Evolutionary conservation across 306 rosid genomes (phyloP).

Genomic region (Dryas alaskensis): DNA sequence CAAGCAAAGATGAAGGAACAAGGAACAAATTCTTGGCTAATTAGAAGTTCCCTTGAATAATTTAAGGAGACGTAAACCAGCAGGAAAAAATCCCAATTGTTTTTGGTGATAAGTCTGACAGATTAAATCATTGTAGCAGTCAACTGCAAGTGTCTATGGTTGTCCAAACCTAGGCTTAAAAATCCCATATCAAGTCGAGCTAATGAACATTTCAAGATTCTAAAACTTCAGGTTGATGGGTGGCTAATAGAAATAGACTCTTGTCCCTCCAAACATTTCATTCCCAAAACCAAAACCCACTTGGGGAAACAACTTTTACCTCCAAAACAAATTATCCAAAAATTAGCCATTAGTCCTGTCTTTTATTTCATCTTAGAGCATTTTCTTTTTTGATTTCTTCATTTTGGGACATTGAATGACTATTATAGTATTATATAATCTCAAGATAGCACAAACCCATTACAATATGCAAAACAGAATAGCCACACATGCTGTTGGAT

Average conservation of each 20-base stretch:
- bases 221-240: neutral
- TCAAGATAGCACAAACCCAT: neutral
- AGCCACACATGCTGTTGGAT: neutral
- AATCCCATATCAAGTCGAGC: neutral
- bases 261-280: slow-evolving; percentile 1
- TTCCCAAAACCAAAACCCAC: slow-evolving; percentile 1
- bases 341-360: neutral
- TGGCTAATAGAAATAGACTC: neutral
- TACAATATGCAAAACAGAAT: neutral
- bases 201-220: neutral
- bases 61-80: neutral
- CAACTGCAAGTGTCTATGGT: neutral
- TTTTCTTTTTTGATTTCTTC: too few species aligned
- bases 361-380: neutral
- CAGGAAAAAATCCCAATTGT: neutral
- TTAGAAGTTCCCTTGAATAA: neutral
- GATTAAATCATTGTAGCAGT: neutral
- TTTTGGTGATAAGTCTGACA: neutral
- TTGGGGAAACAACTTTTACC: neutral
- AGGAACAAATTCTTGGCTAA: neutral
- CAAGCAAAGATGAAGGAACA: neutral
- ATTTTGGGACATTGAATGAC: too few species aligned
- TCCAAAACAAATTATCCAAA: slow-evolving; percentile 3
- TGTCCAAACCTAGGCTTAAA: neutral
- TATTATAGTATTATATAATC: too few species aligned